Conservation (phyloP, 2,329 filamentous ascomycete genomes). For the Stagonosporopsis cucurbitacearum region DNA sequence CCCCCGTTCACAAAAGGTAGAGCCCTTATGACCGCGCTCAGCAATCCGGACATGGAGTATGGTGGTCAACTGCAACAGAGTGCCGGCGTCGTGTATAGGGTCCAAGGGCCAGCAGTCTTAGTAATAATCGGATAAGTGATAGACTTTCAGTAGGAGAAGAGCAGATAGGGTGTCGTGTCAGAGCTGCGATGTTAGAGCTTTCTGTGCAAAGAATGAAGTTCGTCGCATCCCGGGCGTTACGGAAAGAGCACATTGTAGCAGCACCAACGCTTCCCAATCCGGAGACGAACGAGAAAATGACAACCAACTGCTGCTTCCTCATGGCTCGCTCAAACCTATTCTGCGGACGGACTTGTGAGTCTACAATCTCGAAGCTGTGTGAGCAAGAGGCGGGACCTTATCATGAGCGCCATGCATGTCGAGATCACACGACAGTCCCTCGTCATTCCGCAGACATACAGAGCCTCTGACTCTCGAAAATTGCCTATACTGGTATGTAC, state of each 20-base stretch:
- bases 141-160: too few relatives aligned
- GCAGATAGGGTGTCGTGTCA: too few relatives aligned
- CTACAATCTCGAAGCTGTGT: not conserved
- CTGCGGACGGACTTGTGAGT: not conserved
- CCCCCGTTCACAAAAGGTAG: not conserved
- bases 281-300: not conserved
- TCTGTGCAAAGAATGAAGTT: too few relatives aligned
- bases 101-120: too few relatives aligned
- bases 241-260: not conserved
- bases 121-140: too few relatives aligned
- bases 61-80: too few relatives aligned
- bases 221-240: too few relatives aligned
- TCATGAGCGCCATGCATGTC: not conserved
- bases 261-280: not conserved
- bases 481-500: constrained; percentile 3
- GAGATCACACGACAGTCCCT: not conserved
- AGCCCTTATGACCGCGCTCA: not conserved
- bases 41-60: not conserved
- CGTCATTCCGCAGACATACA: not conserved
- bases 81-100: too few relatives aligned
- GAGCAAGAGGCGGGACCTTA: not conserved
- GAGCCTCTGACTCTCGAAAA: not conserved
- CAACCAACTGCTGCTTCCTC: not conserved
- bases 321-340: not conserved
- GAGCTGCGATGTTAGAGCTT: not conserved